Evolutionary conservation across 345 rosid species (phyloP).

Genomic region (Acer campestre): DNA sequence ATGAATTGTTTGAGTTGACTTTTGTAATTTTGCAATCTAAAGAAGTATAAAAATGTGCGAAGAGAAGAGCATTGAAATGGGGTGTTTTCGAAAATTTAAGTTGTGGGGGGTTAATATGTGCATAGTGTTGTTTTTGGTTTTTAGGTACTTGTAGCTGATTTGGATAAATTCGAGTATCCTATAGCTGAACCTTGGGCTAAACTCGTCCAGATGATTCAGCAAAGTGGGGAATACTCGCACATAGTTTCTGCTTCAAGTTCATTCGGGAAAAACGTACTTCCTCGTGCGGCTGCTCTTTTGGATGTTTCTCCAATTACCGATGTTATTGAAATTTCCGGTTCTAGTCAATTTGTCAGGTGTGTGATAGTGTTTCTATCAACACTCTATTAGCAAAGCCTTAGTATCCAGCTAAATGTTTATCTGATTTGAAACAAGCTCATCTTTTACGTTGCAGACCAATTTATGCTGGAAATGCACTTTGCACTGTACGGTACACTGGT

Average conservation of each 20-base stretch:
- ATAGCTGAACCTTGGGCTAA: conserved; percentile 93
- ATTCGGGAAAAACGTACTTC: conserved; percentile 85
- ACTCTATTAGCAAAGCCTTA: not conserved
- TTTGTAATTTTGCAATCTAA: not conserved
- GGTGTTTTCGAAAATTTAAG: not conserved
- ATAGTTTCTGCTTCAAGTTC: conserved; percentile 78
- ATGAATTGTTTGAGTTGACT: no score
- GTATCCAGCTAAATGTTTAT: not conserved
- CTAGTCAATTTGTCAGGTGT: conserved; percentile 78
- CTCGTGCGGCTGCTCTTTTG: conserved; percentile 90
- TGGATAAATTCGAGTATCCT: conserved; percentile 64
- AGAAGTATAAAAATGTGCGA: not conserved
- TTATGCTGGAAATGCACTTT: conserved; percentile 98
- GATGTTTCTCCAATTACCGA: conserved; percentile 96
- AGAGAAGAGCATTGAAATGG: not conserved
- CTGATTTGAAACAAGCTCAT: conserved; percentile 13
- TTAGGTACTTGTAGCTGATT: conserved; percentile 92
- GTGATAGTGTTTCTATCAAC: not conserved
- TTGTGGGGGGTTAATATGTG: conserved; percentile 8
- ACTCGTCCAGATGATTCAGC: conserved; percentile 73
- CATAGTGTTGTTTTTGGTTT: conserved; percentile 19
- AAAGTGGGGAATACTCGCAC: conserved; percentile 67
- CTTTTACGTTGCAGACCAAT: conserved; percentile 68
- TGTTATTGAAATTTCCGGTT: conserved; percentile 64
- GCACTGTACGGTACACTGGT: conserved; percentile 80